phyloP scores from a whole-genome alignment of 1,284 basidiomycete genomes.

The Stygiomarasmius scandens region DNA sequence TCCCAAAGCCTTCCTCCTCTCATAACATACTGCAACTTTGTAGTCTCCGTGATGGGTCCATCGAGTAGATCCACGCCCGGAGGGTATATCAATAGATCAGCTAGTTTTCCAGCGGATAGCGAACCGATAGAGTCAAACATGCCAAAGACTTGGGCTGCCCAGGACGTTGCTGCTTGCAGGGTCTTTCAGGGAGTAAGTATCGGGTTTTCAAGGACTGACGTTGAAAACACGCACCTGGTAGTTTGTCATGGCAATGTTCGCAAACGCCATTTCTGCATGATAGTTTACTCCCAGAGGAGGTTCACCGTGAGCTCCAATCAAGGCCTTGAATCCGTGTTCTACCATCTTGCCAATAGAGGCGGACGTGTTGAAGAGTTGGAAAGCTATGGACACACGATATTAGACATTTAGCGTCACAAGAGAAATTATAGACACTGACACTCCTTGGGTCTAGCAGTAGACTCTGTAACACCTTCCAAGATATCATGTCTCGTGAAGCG shows the following conservation, averaged over 20 bases:
- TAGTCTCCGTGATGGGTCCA: conserved; percentile 51
- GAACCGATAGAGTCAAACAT: conserved; percentile 63
- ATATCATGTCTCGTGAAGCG: conserved; percentile 66
- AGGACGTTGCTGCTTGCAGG: conserved; percentile 66
- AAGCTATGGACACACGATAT: conserved; percentile 44
- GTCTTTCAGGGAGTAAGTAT: conserved; percentile 39
- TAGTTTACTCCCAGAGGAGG: conserved; percentile 73
- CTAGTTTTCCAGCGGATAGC: conserved; percentile 64
- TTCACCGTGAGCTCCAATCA: conserved; percentile 79
- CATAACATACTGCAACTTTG: conserved; percentile 55
- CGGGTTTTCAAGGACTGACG: neutral
- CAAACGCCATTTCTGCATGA: conserved; percentile 71
- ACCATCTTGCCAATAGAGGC: conserved; percentile 69
- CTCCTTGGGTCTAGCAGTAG: conserved; percentile 56
- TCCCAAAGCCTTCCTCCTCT: conserved; percentile 71
- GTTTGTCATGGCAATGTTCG: conserved; percentile 58
- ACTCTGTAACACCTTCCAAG: conserved; percentile 62
- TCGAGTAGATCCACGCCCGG: conserved; percentile 59
- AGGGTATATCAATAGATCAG: conserved; percentile 68
- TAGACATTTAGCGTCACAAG: neutral
- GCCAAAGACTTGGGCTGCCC: conserved; percentile 68
- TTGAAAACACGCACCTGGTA: conserved; percentile 41
- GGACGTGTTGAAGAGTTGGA: conserved; percentile 68
- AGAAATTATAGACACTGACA: conserved; percentile 43
- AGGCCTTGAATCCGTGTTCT: conserved; percentile 55